phyloP scores from a whole-genome alignment of 768 basidiomycete species.

The Lactarius trivialis region DNA sequence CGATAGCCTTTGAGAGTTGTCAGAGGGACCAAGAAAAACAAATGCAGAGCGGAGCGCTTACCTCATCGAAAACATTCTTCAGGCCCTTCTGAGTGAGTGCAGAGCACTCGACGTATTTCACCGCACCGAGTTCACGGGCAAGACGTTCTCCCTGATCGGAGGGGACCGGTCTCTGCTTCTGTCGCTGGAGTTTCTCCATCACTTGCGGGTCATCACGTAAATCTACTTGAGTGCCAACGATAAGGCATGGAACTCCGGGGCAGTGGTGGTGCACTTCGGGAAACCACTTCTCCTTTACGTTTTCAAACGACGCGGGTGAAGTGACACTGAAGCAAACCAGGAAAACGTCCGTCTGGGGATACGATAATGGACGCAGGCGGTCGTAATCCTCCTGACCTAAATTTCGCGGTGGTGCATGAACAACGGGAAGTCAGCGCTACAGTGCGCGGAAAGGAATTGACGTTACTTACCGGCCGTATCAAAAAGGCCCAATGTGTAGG shows the following conservation, averaged over 20 bases:
- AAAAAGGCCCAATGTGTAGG: slow-evolving; percentile 95
- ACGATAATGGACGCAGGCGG: slow-evolving; percentile 95
- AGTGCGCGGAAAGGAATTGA: neutral
- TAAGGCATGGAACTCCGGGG: slow-evolving; percentile 97
- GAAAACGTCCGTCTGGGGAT: slow-evolving; percentile 99
- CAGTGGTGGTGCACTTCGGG: slow-evolving; percentile 99
- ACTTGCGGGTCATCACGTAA: slow-evolving; percentile 89
- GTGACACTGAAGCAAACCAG: slow-evolving; percentile 99
- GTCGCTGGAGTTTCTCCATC: slow-evolving; percentile 89
- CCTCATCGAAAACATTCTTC: slow-evolving; percentile 99
- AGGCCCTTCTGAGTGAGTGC: slow-evolving; percentile 98
- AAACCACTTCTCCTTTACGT: slow-evolving; percentile 99
- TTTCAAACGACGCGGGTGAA: slow-evolving; percentile 96
- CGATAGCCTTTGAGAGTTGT: slow-evolving; percentile 67
- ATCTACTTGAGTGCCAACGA: slow-evolving; percentile 98
- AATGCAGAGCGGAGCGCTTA: slow-evolving; percentile 34
- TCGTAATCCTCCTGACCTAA: slow-evolving; percentile 99
- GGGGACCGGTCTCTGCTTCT: slow-evolving; percentile 92
- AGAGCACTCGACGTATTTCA: slow-evolving; percentile 99
- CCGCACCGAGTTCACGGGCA: slow-evolving; percentile 94
- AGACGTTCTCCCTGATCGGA: slow-evolving; percentile 88
- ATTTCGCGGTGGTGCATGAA: slow-evolving; percentile 16
- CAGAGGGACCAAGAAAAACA: neutral
- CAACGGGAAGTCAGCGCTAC: slow-evolving; percentile 8
- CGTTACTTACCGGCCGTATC: slow-evolving; percentile 89